Percentiles rank a stretch among this genome's conserved stretches.
These are phyloP conservation scores for Yamadazyma siamensis DNA, from an alignment of 1,139 yeast species.

Conservation along the genomic window DNA sequence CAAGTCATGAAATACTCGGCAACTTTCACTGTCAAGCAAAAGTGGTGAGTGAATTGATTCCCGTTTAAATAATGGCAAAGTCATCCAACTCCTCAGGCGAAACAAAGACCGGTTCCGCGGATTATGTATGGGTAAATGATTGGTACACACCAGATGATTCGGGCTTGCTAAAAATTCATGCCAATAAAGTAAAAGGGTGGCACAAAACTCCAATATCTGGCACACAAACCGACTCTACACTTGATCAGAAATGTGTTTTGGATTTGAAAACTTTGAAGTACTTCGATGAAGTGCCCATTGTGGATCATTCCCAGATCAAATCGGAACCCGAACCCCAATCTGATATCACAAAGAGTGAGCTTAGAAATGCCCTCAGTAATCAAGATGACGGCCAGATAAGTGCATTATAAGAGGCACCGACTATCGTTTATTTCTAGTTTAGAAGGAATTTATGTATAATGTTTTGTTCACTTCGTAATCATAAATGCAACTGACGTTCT, in stretches of 20 bases:
- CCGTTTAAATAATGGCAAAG: too few relatives aligned
- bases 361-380: slow-evolving; percentile 19
- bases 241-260: slow-evolving; percentile 21
- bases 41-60: too few relatives aligned
- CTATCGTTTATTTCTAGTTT: slow-evolving; percentile 21
- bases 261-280: slow-evolving; percentile 31
- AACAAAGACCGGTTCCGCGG: too few relatives aligned
- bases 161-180: not conserved
- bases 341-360: too few relatives aligned
- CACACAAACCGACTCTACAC: slow-evolving; percentile 14
- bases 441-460: slow-evolving; percentile 41
- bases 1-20: too few relatives aligned
- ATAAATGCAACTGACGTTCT: too few relatives aligned
- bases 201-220: slow-evolving; percentile 21
- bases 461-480: too few relatives aligned
- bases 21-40: too few relatives aligned
- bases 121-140: slow-evolving; percentile 33
- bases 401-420: slow-evolving; percentile 11
- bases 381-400: slow-evolving; percentile 20
- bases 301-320: slow-evolving; percentile 12
- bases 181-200: slow-evolving; percentile 39
- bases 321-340: too few relatives aligned
- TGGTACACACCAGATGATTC: slow-evolving; percentile 34
- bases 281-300: slow-evolving; percentile 15
- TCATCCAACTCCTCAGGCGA: too few relatives aligned